Base-by-base conservation (phyloP, 148 eudicot species). In the Dianthus caryophyllus region DNA sequence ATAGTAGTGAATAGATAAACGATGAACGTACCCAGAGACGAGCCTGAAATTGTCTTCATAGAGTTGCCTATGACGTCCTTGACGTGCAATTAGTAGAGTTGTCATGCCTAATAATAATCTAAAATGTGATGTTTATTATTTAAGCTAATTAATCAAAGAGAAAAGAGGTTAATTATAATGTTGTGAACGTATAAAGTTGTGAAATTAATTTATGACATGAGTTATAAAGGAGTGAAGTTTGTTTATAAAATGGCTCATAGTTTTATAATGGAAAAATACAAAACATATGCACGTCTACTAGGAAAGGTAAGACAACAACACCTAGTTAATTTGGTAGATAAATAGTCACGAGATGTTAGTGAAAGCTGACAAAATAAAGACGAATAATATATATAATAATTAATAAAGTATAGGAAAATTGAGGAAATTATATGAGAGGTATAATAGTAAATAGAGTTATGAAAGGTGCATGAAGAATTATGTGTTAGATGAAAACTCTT, bases 61-160 rank as follows among this genome's bases (percentile, higher is more conserved):
- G 31, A 72, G 77, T 54, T 78, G 81, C 12, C 77, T 51, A 47
- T 78, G 71, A n/a, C 81, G 81, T 17, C 81, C 81, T 67, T 67
- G 60, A 31, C 81, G 57, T 25, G 81, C 68, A 27, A 65, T 24
- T 14, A 78, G 44, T 59, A 73, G 50, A 25, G 68, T 58, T 11
- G 73, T 68, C 77, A 78, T 77, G 50, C 39, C 38, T 24, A 62
- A 62, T 33, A 33, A 31, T 29, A 56, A 33, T 33, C 38, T 33
- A 33, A 2, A 11, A 56, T 56, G 38, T 56, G 21, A 57, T 57
- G 38, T 59, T 30, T 59, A 8, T 33, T 33, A 7, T 33, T 2
- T 33, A 59, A 59, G 44, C 63, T 59, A 59, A 59, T n/a, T n/a
- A n/a, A n/a, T n/a, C n/a, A n/a, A 2, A 30, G 13, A 60, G 33